Evolutionary conservation across 306 rosid genomes (phyloP).

Genomic region (Adenanthera pavonina): DNA sequence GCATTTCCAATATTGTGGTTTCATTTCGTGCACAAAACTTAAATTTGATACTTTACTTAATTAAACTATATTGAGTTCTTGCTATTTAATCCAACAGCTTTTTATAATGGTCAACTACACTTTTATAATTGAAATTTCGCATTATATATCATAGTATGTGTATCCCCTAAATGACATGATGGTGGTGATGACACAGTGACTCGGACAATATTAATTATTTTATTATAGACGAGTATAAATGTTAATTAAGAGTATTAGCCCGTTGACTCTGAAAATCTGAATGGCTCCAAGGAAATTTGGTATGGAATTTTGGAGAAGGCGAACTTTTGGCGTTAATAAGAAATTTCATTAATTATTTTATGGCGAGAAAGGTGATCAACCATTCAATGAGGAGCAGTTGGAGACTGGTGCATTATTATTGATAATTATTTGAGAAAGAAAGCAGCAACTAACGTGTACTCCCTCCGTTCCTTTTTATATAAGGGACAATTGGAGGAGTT

Average conservation of each 20-base stretch:
- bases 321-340: not conserved
- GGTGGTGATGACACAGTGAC: not conserved
- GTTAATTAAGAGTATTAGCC: not conserved
- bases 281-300: slow-evolving; percentile 6
- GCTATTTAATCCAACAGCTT: too few species aligned
- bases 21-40: too few species aligned
- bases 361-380: slow-evolving; percentile 45
- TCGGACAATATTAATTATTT: not conserved
- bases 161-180: not conserved
- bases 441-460: slow-evolving; percentile 21
- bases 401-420: slow-evolving; percentile 30
- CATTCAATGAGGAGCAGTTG: slow-evolving; percentile 40
- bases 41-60: too few species aligned
- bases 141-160: not conserved
- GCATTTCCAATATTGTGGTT: too few species aligned
- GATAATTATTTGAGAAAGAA: slow-evolving; percentile 10
- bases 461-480: too few species aligned
- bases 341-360: slow-evolving; percentile 10
- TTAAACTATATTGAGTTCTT: too few species aligned
- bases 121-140: not conserved
- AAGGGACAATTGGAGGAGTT: too few species aligned
- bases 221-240: not conserved
- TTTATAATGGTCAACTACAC: too few species aligned
- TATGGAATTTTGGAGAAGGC: not conserved
- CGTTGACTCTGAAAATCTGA: not conserved